Percentiles rank a stretch among this genome's conserved stretches.
These are phyloP conservation scores for Seiridium cupressi DNA, from an alignment of 2,329 filamentous ascomycete species.

Conservation along the genomic window DNA sequence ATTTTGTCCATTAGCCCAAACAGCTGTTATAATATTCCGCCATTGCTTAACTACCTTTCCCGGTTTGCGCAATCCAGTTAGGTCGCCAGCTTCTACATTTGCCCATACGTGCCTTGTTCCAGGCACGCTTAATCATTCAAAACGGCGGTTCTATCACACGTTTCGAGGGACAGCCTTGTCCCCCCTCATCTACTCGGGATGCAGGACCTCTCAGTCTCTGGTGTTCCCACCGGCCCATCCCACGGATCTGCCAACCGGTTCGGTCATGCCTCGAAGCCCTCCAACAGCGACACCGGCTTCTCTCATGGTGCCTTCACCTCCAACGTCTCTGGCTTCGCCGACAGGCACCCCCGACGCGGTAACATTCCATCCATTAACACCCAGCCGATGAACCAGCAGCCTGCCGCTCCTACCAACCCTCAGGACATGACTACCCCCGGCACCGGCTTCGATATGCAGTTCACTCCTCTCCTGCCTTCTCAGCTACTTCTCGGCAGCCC, in stretches of 20 bases:
- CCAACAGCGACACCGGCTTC: slow-evolving; percentile 82
- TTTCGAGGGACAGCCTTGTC: slow-evolving; percentile 80
- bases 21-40: slow-evolving; percentile 28
- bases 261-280: slow-evolving; percentile 76
- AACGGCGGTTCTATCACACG: slow-evolving; percentile 79
- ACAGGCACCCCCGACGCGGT: slow-evolving; percentile 78
- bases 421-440: slow-evolving; percentile 83
- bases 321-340: slow-evolving; percentile 80
- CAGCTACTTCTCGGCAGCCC: slow-evolving; percentile 93
- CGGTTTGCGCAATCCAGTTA: slow-evolving; percentile 5
- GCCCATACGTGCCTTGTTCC: slow-evolving; percentile 35
- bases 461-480: slow-evolving; percentile 91
- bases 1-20: slow-evolving; percentile 20
- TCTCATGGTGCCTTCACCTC: slow-evolving; percentile 90
- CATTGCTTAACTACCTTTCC: slow-evolving; percentile 19
- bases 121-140: slow-evolving; percentile 63
- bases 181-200: slow-evolving; percentile 85
- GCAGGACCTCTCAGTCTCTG: slow-evolving; percentile 77
- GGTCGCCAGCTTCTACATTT: slow-evolving; percentile 21
- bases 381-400: slow-evolving; percentile 54
- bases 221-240: slow-evolving; percentile 57
- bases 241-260: slow-evolving; percentile 59
- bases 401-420: slow-evolving; percentile 47
- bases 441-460: slow-evolving; percentile 95
- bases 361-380: slow-evolving; percentile 96